Base-by-base conservation (phyloP, 2,329 filamentous ascomycete species). In the Monosporascus ibericus region DNA sequence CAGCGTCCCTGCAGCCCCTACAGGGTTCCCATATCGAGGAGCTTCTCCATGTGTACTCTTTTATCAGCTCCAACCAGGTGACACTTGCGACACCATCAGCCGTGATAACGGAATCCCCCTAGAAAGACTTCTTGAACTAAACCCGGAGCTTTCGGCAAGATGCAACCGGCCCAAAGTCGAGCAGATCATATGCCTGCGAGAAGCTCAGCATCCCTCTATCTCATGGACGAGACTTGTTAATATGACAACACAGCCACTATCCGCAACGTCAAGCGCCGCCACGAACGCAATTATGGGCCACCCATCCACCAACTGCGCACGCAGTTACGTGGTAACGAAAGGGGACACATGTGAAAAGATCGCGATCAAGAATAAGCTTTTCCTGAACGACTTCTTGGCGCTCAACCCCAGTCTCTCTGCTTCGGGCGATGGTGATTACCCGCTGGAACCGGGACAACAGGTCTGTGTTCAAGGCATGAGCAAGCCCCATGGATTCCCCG, bases 21-120 rank as follows among this genome's bases (percentile, higher is more conserved):
- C 11, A 5, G 11, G 30, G 30, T 14, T 34, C 30, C 30, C 30
- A 5, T 14, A 14, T 5, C 30, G 11, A 34, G 30, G 30, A 34
- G 30, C 30, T 34, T 34, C 30, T 34, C 30, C 30, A 34, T 34
- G 30, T 34, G 11, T 34, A 34, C 30, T 34, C 30, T 34, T 34
- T 34, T 34, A 34, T 34, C 11, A 5, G 30, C 11, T 65, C 8
- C 27, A 44, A 11, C 30, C 30, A 1, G 59, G 58, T 5, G 62
- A 65, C 37, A 55, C 36, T 27, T 65, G 63, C 48, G 51, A 50
- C 44, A 48, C 6, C 38, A 65, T 65, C 51, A 47, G 56, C 14
- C 47, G 9, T 6, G 39, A 42, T 3, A 20, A 20, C 18, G 11
- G 39, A 20, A 18, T 42, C 6, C 9, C 39, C 1, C 6, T 42